These are phyloP conservation scores for Lactarius indigo DNA, from an alignment of 768 basidiomycete genomes.

Conservation along the genomic window DNA sequence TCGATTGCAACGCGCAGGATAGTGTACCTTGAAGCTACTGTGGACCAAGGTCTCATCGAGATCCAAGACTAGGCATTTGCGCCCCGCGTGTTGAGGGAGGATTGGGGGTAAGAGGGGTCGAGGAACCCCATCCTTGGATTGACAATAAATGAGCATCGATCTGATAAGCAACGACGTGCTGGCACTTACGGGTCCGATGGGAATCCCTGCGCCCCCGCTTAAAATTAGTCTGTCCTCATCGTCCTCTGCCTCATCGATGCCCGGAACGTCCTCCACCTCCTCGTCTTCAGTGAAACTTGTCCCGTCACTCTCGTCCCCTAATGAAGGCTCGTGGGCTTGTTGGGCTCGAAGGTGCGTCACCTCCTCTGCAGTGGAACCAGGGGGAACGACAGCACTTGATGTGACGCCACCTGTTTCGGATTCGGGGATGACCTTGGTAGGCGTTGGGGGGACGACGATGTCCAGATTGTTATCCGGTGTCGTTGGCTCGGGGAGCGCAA, in stretches of 20 bases:
- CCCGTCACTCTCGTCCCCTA: conserved; percentile 53
- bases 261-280: conserved; percentile 51
- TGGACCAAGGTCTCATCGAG: conserved; percentile 97
- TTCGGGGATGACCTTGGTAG: conserved; percentile 50
- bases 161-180: neutral
- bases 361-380: conserved; percentile 67
- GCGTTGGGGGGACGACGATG: conserved; percentile 46
- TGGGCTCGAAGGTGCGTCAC: conserved; percentile 29
- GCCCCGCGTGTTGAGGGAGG: conserved; percentile 71
- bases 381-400: conserved; percentile 89
- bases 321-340: conserved; percentile 41
- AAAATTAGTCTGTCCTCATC: conserved; percentile 88
- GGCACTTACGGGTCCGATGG: conserved; percentile 78
- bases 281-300: conserved; percentile 69
- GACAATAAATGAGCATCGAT: conserved; percentile 3
- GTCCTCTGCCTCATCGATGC: conserved; percentile 66
- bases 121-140: conserved; percentile 73
- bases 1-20: neutral
- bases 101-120: conserved; percentile 87
- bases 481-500: conserved; percentile 28
- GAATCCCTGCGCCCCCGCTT: conserved; percentile 93
- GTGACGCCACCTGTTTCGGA: conserved; percentile 86
- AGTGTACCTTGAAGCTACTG: conserved; percentile 91
- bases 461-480: conserved; percentile 33
- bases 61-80: conserved; percentile 96